These are phyloP conservation scores for Ophiocordyceps unilateralis DNA, from an alignment of 2,329 filamentous ascomycete species.

Conservation along the genomic window DNA sequence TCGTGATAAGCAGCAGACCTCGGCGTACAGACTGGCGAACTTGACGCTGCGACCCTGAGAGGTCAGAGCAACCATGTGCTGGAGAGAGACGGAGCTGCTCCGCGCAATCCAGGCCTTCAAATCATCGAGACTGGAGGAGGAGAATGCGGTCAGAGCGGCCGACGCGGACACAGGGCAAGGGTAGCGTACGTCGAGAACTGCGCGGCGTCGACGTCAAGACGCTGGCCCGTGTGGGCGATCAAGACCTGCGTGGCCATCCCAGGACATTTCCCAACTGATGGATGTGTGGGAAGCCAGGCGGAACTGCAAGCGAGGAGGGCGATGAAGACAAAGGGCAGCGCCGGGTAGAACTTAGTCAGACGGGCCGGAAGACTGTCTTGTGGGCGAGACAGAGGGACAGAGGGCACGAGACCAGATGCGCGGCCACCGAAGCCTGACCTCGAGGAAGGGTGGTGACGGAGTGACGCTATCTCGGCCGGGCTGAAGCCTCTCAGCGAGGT, in stretches of 20 bases:
- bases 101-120: conserved; percentile 67
- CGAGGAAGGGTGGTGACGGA: neutral
- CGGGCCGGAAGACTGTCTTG: neutral
- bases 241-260: conserved; percentile 81
- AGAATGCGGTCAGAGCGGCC: neutral
- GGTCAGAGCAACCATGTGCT: conserved; percentile 78
- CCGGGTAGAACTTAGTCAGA: neutral
- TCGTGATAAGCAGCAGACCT: conserved; percentile 34
- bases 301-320: neutral
- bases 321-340: neutral
- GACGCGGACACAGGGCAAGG: neutral
- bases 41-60: conserved; percentile 71
- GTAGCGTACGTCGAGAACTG: conserved; percentile 52
- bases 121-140: conserved; percentile 51
- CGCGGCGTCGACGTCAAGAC: conserved; percentile 60
- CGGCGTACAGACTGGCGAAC: conserved; percentile 59
- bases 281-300: neutral
- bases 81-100: conserved; percentile 53
- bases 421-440: neutral
- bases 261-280: conserved; percentile 27
- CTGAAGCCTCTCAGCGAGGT: neutral
- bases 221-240: conserved; percentile 84
- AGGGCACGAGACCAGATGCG: neutral
- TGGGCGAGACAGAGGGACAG: neutral
- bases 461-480: neutral